phyloP scores from a whole-genome alignment of 345 rosid genomes.

The Eucalyptus rudis region DNA sequence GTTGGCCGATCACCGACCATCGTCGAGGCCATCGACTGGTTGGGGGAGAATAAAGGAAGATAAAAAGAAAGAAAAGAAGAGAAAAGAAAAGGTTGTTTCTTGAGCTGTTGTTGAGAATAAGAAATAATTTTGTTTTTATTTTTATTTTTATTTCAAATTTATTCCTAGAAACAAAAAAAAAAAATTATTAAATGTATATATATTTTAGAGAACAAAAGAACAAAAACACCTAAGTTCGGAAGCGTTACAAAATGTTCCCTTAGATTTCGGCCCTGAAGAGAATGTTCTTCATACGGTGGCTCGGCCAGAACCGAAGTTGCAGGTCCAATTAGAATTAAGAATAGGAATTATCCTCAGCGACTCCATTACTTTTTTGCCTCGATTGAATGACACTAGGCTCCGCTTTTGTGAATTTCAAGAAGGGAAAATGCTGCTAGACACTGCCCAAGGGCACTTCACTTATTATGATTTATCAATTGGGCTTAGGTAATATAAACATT shows the following conservation, averaged over 20 bases:
- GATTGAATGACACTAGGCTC: not conserved
- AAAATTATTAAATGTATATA: too few relatives aligned
- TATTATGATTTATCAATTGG: too few relatives aligned
- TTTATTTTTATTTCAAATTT: too few relatives aligned
- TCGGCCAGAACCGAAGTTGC: not conserved
- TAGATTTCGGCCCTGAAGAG: not conserved
- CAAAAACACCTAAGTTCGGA: accelerated
- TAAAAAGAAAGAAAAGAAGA: too few relatives aligned
- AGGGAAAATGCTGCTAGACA: not conserved
- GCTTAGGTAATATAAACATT: not conserved
- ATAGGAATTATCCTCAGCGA: not conserved
- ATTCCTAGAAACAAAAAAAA: accelerated
- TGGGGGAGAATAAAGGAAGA: too few relatives aligned
- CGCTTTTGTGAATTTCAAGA: not conserved
- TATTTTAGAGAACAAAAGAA: too few relatives aligned
- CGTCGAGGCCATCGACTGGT: accelerated
- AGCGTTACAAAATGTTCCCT: accelerated
- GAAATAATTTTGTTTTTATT: too few relatives aligned
- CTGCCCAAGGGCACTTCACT: too few relatives aligned
- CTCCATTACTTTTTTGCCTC: not conserved
- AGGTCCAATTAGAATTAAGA: not conserved
- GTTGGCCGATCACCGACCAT: accelerated
- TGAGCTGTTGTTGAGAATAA: accelerated
- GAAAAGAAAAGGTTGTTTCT: too few relatives aligned
- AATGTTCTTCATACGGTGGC: not conserved